These are phyloP conservation scores for Tolypocladium inflatum DNA, from an alignment of 2,329 filamentous ascomycete genomes.

Conservation along the genomic window DNA sequence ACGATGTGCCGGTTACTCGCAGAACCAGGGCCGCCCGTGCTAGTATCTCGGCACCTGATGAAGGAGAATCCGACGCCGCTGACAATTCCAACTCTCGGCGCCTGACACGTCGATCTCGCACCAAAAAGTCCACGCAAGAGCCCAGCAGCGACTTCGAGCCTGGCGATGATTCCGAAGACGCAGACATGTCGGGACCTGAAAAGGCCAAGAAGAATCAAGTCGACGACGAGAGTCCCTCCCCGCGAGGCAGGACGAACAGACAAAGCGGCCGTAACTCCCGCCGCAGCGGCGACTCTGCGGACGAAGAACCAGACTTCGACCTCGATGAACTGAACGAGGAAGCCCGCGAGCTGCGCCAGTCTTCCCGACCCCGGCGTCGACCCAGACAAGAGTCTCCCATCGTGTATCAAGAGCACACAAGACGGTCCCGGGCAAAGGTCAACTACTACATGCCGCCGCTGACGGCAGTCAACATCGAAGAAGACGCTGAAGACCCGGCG, in stretches of 20 bases:
- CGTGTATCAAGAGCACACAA: slow-evolving; percentile 46
- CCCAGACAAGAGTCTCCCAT: slow-evolving; percentile 43
- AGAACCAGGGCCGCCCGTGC: slow-evolving; percentile 31
- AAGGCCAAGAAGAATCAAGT: slow-evolving; percentile 31
- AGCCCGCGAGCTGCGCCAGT: slow-evolving; percentile 49
- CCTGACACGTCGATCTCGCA: slow-evolving; percentile 34
- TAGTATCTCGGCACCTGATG: slow-evolving; percentile 18
- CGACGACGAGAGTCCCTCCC: slow-evolving; percentile 37
- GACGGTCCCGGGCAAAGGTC: slow-evolving; percentile 50
- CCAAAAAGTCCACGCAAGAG: slow-evolving; percentile 38
- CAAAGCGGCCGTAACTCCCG: slow-evolving; percentile 35
- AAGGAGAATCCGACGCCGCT: slow-evolving; percentile 16
- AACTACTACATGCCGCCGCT: slow-evolving; percentile 83
- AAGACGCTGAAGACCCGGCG: slow-evolving; percentile 57
- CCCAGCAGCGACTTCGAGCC: slow-evolving; percentile 54
- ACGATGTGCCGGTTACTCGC: slow-evolving; percentile 38
- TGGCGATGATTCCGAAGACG: slow-evolving; percentile 48
- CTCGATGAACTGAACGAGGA: slow-evolving; percentile 58
- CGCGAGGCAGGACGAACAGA: slow-evolving; percentile 34
- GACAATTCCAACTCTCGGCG: slow-evolving; percentile 29
- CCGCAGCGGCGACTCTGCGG: slow-evolving; percentile 41
- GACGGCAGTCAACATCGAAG: slow-evolving; percentile 52
- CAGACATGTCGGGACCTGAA: slow-evolving; percentile 33
- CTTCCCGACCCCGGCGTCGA: slow-evolving; percentile 42
- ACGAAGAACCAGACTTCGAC: slow-evolving; percentile 49